Evolutionary conservation across 345 rosid species (phyloP), one percentile per base, ranked within the genome.

Genomic region (Corchorus olitorius): DNA sequence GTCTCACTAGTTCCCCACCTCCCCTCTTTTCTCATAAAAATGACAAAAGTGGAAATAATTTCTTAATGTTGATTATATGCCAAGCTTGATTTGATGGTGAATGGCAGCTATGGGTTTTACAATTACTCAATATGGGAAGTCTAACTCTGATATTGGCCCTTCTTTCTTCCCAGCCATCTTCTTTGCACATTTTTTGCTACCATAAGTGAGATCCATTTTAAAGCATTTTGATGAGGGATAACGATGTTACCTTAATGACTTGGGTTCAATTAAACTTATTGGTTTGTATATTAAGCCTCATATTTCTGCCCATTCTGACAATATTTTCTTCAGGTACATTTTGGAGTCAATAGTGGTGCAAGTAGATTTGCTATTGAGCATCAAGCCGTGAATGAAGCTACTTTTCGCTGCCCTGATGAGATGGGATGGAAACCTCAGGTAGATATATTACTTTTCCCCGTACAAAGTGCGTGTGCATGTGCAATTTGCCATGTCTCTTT

Each of bases 351-450:
- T 77, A 96, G 99, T 67, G 97, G 97, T 15, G 99, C 99, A 67
- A 88, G 88, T 17, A 89, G 87, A 79, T 96, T 96, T 16, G 98
- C 97, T 20, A 82, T 96, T 59, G 99, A 96, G 85, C 84, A 86
- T 70, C 98, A 96, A 86, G 99, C 97, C 54, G 92, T 92, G 41
- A 96, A 96, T 82, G 99, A 96, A 88, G 99, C 98, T 43, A 93
- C 99, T 52, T 96, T 92, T 60, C 94, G 94, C 73, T 96, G 97
- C 72, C 97, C 99, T 0, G 99, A 96, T 87, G 97, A 96, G 87
- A 83, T 91, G 97, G 98, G 97, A 74, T 95, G 99, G 99, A 93
- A 95, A 80, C 98, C 99, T 76, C 98, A 95, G 99, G 99, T 93
- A 73, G 80, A 76, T 50, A 34, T 65, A 45, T 75, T 73, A 12